Evolutionary conservation across 2,329 filamentous ascomycete species (phyloP).

Genomic region (Keithomyces neogunnii): DNA sequence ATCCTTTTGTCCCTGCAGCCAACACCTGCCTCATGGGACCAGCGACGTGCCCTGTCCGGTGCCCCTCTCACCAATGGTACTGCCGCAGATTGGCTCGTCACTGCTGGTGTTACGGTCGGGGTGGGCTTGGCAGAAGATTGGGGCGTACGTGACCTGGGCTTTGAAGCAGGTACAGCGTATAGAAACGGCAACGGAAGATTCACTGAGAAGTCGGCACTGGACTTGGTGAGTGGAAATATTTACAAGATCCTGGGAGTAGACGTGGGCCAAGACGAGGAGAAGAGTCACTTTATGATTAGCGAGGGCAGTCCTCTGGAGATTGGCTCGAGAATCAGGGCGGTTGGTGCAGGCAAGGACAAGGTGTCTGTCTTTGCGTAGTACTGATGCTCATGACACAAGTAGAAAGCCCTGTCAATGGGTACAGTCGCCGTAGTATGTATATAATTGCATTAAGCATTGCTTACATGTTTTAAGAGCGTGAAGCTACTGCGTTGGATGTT

Average conservation of each 20-base stretch:
- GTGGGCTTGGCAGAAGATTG: constrained; percentile 55
- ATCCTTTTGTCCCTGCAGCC: constrained; percentile 52
- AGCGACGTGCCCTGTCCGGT: constrained; percentile 52
- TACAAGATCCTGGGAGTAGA: constrained; percentile 47
- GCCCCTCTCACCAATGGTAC: constrained; percentile 60
- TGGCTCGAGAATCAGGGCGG: constrained; percentile 44
- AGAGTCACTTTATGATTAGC: constrained; percentile 50
- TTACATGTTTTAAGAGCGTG: too few species aligned
- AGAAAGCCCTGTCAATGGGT: too few species aligned
- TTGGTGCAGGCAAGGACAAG: constrained; percentile 27
- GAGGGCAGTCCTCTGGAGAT: constrained; percentile 57
- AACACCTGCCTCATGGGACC: constrained; percentile 48
- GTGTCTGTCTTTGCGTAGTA: constrained; percentile 27
- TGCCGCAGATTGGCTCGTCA: constrained; percentile 45
- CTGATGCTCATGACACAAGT: neutral
- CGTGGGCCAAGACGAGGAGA: constrained; percentile 15
- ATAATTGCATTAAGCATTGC: too few species aligned
- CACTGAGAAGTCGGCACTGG: constrained; percentile 44
- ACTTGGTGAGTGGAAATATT: constrained; percentile 47
- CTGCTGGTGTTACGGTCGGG: constrained; percentile 49
- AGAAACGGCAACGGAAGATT: constrained; percentile 47
- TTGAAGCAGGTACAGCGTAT: constrained; percentile 52
- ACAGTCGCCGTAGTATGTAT: too few species aligned
- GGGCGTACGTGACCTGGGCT: constrained; percentile 49
- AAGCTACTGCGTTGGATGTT: too few species aligned